Evolutionary conservation across 2,329 filamentous ascomycete species (phyloP), one percentile per base, ranked within the genome.

Genomic region (Aspergillus brunneoviolaceus): DNA sequence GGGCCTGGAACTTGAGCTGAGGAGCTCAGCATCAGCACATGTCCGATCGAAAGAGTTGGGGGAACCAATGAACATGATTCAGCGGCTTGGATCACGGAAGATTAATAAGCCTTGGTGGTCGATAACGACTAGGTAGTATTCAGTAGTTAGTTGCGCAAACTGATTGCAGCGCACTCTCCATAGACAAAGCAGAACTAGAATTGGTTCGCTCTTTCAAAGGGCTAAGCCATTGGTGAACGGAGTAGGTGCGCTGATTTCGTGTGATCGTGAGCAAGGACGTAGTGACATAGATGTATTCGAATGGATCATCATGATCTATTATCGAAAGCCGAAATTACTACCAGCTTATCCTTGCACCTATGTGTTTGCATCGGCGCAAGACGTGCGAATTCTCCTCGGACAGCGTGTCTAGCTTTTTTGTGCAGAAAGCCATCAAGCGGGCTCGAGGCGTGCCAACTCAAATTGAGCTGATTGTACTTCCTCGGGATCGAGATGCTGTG

Each of bases 401-500:
- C n/a, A n/a, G 2, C 7, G 39, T 45, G 16, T 9, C 16, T 19
- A 45, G 16, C 39, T 19, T 45, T 19, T 45, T 19, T 7, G 14
- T 19, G 23, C 23, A 7, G 6, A 45, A 45, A 19, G 16, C 16
- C 14, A 45, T 16, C 16, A 45, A 45, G 39, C 39, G 16, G 39
- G 39, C 16, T n/a, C 39, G 16, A 45, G 39, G 39, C 39, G 39
- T 45, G 39, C 39, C 39, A 45, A 19, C 14, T 45, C 39, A 19
- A 45, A 47, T 23, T 49, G 55, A 27, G 62, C 54, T 7, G 66
- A 66, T 3, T 60, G 53, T 31, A 61, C 63, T 21, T 63, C 54
- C 7, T 57, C 59, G 25, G 61, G 21, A 16, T 63, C 60, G 23
- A 53, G 45, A 23, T 70, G 60, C 19, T 70, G 69, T 2, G 70